These are phyloP conservation scores for Gyrodon lividus DNA, from an alignment of 768 basidiomycete genomes.

Conservation along the genomic window DNA sequence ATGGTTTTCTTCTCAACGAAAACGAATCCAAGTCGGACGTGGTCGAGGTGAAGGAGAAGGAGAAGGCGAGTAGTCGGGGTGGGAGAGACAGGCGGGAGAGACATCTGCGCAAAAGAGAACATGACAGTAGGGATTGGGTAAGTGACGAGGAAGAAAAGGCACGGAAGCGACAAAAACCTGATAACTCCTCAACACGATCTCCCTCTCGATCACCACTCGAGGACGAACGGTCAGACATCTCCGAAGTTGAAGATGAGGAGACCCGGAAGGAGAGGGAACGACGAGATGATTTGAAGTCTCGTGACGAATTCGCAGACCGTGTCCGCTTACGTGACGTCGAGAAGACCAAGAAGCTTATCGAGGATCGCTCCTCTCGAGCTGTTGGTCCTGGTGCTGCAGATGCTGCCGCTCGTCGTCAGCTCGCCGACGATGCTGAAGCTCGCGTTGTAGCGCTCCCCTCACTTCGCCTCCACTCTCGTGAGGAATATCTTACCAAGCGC, in stretches of 20 bases:
- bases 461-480: constrained; percentile 84
- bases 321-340: constrained; percentile 80
- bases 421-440: constrained; percentile 76
- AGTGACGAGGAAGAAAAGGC: constrained; percentile 84
- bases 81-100: constrained; percentile 58
- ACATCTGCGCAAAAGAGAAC: constrained; percentile 76
- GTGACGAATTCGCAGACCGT: constrained; percentile 92
- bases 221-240: constrained; percentile 42
- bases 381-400: constrained; percentile 72
- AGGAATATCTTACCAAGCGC: constrained; percentile 95
- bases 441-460: constrained; percentile 58
- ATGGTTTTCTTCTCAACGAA: constrained; percentile 83
- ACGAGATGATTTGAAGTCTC: constrained; percentile 74
- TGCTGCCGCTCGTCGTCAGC: constrained; percentile 71
- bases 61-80: constrained; percentile 22
- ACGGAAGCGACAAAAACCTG: constrained; percentile 59
- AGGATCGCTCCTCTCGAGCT: constrained; percentile 83
- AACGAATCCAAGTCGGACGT: constrained; percentile 54
- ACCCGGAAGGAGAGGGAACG: constrained; percentile 70
- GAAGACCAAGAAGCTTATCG: constrained; percentile 85
- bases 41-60: constrained; percentile 35
- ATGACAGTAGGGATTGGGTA: constrained; percentile 83
- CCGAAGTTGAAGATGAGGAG: constrained; percentile 79
- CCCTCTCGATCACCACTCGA: constrained; percentile 25
- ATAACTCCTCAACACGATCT: constrained; percentile 32